Base-by-base conservation (phyloP, 768 basidiomycete genomes). In the Rhizopogon sp. region DNA sequence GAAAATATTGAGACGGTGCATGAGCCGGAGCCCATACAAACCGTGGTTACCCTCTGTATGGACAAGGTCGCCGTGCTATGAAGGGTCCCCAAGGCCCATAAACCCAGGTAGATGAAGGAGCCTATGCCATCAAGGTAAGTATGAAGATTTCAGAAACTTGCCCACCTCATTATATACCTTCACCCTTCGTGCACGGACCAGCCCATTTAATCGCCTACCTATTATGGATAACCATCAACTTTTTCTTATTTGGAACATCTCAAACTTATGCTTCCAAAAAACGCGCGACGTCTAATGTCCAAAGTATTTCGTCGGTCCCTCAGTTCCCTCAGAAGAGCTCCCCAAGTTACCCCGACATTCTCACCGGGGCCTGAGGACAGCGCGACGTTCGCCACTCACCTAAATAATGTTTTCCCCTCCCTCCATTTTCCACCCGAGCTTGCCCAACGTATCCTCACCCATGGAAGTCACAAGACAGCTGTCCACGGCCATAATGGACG, bases 1-100 rank as follows among this genome's bases (percentile, higher is more conserved):
- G 83, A 78, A 87, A 87, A 87, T 86, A 86, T 86, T 85, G 62
- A 76, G 83, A 85, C 82, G 78, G 79, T 87, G 83, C 85, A 84
- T 84, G 80, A 77, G 76, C 84, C 82, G 75, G 79, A 80, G 80
- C 80, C 70, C 69, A 77, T 73, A 78, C 77, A 79, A 79, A 72
- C 72, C 71, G 62, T 53, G 54, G 40, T 62, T 52, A 64, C 71
- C 73, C 75, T 73, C 73, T 77, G 75, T 58, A n/a, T 57, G 77
- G 77, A 78, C 76, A 77, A 44, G 74, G 78, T 77, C 78, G 78
- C 77, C 77, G 77, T 79, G 77, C 77, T 76, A 76, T 79, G 77
- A 62, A 72, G 76, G 70, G 63, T 73, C 70, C 76, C 76, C 67
- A 75, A 70, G 60, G 74, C 79, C 83, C 80, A 79, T 71, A 81